Conservation (phyloP, 495 filamentous ascomycete species). For the Astrothelium subdiscretum region DNA sequence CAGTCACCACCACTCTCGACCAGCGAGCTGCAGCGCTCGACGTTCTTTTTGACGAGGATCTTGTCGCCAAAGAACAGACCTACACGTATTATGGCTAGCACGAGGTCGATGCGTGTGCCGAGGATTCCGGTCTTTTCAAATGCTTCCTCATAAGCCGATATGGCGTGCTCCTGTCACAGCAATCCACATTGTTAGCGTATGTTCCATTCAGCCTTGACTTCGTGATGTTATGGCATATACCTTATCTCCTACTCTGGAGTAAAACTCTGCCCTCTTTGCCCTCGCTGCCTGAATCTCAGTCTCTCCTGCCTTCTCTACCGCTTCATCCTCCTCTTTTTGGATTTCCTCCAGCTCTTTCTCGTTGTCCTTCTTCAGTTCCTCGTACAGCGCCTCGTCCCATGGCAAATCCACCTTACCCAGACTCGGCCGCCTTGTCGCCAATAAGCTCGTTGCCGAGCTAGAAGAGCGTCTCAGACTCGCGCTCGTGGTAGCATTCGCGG, state of each 20-base stretch:
- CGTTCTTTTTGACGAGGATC: constrained; percentile 77
- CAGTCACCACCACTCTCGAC: constrained; percentile 94
- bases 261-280: constrained; percentile 93
- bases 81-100: constrained; percentile 89
- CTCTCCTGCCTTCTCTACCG: constrained; percentile 76
- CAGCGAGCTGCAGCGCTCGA: constrained; percentile 79
- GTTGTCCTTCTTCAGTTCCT: constrained; percentile 75
- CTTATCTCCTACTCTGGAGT: constrained; percentile 89
- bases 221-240: constrained; percentile 31
- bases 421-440: constrained; percentile 53
- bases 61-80: constrained; percentile 92
- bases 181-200: constrained; percentile 7
- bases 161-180: constrained; percentile 66
- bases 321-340: constrained; percentile 77
- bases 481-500: background rate
- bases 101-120: constrained; percentile 92
- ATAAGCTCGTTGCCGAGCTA: constrained; percentile 31
- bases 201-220: constrained; percentile 1
- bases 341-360: constrained; percentile 81
- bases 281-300: constrained; percentile 85
- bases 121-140: constrained; percentile 89
- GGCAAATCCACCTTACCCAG: constrained; percentile 52
- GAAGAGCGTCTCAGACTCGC: constrained; percentile 22
- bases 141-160: constrained; percentile 79
- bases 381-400: constrained; percentile 86